phyloP scores from a whole-genome alignment of 2,329 filamentous ascomycete species.

The Sphaceloma murrayae region DNA sequence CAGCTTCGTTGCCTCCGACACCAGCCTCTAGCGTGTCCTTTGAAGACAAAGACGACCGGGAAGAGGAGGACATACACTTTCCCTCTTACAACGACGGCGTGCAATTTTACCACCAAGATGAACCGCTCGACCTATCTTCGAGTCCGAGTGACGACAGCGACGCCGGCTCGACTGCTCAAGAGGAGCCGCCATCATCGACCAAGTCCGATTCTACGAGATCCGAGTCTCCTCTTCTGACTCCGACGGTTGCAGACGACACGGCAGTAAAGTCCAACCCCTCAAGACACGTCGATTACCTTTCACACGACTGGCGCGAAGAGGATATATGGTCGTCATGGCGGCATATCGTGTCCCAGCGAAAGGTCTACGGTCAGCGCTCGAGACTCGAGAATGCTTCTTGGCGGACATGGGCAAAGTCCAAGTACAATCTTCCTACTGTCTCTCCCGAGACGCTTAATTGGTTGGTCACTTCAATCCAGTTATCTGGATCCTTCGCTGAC shows the following conservation, averaged over 20 bases:
- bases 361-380: slow-evolving; percentile 69
- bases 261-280: slow-evolving; percentile 66
- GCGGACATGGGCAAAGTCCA: slow-evolving; percentile 92
- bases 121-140: slow-evolving; percentile 30
- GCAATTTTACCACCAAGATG: slow-evolving; percentile 21
- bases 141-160: slow-evolving; percentile 24
- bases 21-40: slow-evolving; percentile 55
- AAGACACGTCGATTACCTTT: slow-evolving; percentile 88
- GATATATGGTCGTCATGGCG: slow-evolving; percentile 98
- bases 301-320: slow-evolving; percentile 86
- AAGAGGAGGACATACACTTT: slow-evolving; percentile 40
- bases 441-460: slow-evolving; percentile 90
- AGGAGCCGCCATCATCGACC: slow-evolving; percentile 39
- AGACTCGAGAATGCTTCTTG: slow-evolving; percentile 92
- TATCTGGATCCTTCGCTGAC: slow-evolving; percentile 26
- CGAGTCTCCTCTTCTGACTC: slow-evolving; percentile 46
- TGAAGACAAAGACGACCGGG: slow-evolving; percentile 44
- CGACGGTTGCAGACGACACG: slow-evolving; percentile 68
- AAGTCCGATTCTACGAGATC: slow-evolving; percentile 49
- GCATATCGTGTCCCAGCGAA: slow-evolving; percentile 72
- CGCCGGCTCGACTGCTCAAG: slow-evolving; percentile 29
- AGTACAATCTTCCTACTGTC: slow-evolving; percentile 76
- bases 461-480: slow-evolving; percentile 43
- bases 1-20: slow-evolving; percentile 52
- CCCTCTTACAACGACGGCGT: slow-evolving; percentile 34